Percentiles rank a stretch among this genome's conserved stretches.
Evolutionary conservation across 2,329 filamentous ascomycete species (phyloP).

Genomic region (Cadophora sp.): DNA sequence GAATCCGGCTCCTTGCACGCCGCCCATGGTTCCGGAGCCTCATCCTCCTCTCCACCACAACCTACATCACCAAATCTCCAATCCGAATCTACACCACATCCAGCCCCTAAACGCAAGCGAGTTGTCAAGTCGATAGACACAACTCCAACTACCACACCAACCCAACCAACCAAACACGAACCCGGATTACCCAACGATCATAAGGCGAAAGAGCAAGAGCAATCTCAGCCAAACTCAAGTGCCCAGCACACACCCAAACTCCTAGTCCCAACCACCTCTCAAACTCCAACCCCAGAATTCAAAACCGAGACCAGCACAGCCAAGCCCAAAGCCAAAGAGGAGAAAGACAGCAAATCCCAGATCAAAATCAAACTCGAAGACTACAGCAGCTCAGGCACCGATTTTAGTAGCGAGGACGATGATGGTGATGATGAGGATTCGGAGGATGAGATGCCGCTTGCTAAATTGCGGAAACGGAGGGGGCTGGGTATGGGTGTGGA

Average conservation of each 20-base stretch:
- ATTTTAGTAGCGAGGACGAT: conserved; percentile 9
- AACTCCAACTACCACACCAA: conserved; percentile 10
- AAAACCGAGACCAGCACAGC: neutral
- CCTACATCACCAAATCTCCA: neutral
- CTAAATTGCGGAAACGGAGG: conserved; percentile 33
- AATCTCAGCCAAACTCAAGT: too few relatives aligned
- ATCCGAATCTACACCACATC: neutral
- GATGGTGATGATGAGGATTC: conserved; percentile 26
- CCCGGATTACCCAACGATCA: neutral
- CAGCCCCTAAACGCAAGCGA: neutral
- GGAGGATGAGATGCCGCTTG: conserved; percentile 39
- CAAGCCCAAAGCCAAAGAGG: neutral
- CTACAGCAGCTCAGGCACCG: conserved; percentile 13
- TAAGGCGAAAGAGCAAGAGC: neutral
- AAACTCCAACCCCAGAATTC: neutral
- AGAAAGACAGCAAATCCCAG: too few relatives aligned
- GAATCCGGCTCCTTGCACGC: conserved; percentile 42
- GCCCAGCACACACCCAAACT: neutral
- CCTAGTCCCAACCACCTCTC: too few relatives aligned
- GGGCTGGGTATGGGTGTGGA: neutral
- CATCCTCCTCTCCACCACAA: conserved; percentile 13
- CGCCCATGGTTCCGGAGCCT: conserved; percentile 35
- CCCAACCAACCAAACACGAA: conserved; percentile 13
- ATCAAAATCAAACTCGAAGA: conserved; percentile 22
- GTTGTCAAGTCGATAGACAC: neutral